Evolutionary conservation across 2,329 filamentous ascomycete species (phyloP).

Genomic region (Alternaria longipes): DNA sequence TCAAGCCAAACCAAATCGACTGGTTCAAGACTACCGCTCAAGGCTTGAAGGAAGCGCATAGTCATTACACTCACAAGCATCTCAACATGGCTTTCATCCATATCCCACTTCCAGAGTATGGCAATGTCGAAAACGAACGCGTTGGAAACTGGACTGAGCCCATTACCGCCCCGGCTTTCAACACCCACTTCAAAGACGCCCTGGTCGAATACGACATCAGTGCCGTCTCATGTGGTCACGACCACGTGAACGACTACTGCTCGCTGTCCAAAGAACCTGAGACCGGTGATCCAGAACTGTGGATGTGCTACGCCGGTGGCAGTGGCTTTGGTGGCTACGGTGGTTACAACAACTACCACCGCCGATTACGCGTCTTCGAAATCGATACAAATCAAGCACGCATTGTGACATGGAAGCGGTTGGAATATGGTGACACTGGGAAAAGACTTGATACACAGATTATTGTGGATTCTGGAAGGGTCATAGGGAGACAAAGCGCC

Average conservation of each 20-base stretch:
- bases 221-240: slow-evolving; percentile 91
- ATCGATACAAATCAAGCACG: slow-evolving; percentile 90
- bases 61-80: slow-evolving; percentile 88
- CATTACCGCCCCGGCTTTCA: slow-evolving; percentile 87
- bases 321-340: slow-evolving; percentile 94
- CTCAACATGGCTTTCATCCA: slow-evolving; percentile 98
- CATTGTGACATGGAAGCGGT: slow-evolving; percentile 90
- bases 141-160: slow-evolving; percentile 82
- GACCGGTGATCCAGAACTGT: slow-evolving; percentile 66
- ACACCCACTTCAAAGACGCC: slow-evolving; percentile 91
- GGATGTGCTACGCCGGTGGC: slow-evolving; percentile 98
- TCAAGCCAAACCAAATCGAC: slow-evolving; percentile 91
- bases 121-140: slow-evolving; percentile 64
- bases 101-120: slow-evolving; percentile 92
- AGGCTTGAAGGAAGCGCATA: slow-evolving; percentile 73
- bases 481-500: slow-evolving; percentile 37
- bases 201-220: slow-evolving; percentile 85
- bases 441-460: slow-evolving; percentile 67
- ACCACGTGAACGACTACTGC: slow-evolving; percentile 98
- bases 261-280: slow-evolving; percentile 66
- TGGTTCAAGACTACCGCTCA: slow-evolving; percentile 89
- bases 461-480: slow-evolving; percentile 67
- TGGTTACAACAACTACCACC: slow-evolving; percentile 85
- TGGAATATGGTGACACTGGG: slow-evolving; percentile 71
- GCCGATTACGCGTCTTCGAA: slow-evolving; percentile 87